Evolutionary conservation across 352 stramenopile species (phyloP).

Genomic region (Phytophthora constricta): DNA sequence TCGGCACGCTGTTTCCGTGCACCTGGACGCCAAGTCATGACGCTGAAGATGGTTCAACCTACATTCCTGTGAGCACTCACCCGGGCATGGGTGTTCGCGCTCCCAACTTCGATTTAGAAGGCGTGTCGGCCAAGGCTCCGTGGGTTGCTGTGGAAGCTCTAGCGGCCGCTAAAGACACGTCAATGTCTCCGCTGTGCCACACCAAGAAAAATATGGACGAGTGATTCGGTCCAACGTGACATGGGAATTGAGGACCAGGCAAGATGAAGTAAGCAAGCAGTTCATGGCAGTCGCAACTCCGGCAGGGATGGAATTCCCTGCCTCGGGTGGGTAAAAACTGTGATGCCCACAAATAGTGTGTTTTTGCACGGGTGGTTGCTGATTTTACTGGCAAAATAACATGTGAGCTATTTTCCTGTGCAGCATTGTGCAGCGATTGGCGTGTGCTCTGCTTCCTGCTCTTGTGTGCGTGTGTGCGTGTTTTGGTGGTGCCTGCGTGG

Average conservation of each 20-base stretch:
- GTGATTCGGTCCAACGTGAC: slow-evolving; percentile 14
- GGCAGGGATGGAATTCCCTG: slow-evolving; percentile 5
- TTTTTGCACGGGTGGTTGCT: slow-evolving; percentile 2
- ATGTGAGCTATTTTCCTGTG: slow-evolving; percentile 29
- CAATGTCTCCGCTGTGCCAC: slow-evolving; percentile 52
- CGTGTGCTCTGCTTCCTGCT: slow-evolving; percentile 17
- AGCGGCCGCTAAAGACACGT: slow-evolving; percentile 50
- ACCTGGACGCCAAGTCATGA: slow-evolving; percentile 76
- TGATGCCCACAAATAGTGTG: slow-evolving; percentile 3
- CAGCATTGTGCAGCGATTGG: slow-evolving; percentile 12
- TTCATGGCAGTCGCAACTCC: slow-evolving; percentile 1
- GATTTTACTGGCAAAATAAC: slow-evolving; percentile 26
- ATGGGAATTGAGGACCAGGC: background rate
- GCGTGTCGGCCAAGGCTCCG: slow-evolving; percentile 64
- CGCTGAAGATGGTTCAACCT: slow-evolving; percentile 50
- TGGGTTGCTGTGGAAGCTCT: slow-evolving; percentile 71
- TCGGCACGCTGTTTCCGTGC: slow-evolving; percentile 93
- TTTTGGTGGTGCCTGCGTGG: background rate
- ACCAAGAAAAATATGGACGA: slow-evolving; percentile 38
- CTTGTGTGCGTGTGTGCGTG: slow-evolving; percentile 2
- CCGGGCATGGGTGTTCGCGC: slow-evolving; percentile 65
- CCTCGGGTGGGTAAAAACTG: slow-evolving; percentile 36
- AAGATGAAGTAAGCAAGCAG: slow-evolving; percentile 12
- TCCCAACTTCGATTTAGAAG: slow-evolving; percentile 73
- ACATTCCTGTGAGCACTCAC: slow-evolving; percentile 65